These are phyloP conservation scores for Babjeviella inositovora DNA, from an alignment of 805 yeast species.

Conservation along the genomic window DNA sequence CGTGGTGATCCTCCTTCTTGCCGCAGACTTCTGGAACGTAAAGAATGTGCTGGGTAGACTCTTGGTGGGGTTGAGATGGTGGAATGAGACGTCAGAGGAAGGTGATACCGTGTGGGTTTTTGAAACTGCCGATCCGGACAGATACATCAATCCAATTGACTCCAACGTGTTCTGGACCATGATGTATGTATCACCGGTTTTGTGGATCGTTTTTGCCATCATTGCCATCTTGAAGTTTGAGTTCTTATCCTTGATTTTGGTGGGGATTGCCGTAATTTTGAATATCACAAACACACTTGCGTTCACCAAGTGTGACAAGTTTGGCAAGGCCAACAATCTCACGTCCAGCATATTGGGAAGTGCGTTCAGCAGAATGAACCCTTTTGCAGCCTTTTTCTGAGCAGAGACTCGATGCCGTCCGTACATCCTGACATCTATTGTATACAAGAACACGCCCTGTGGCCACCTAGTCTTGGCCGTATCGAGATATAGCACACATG, in stretches of 20 bases:
- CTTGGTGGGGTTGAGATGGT: slow-evolving; percentile 89
- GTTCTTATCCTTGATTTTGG: slow-evolving; percentile 47
- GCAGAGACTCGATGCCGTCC: too few species aligned
- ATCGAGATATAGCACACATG: too few species aligned
- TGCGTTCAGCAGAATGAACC: slow-evolving; percentile 29
- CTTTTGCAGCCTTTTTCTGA: slow-evolving; percentile 9
- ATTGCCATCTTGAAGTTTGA: slow-evolving; percentile 69
- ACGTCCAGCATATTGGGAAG: slow-evolving; percentile 42
- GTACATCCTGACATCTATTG: too few species aligned
- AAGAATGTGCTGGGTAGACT: slow-evolving; percentile 85
- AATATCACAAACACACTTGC: slow-evolving; percentile 80
- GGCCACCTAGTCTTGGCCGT: too few species aligned
- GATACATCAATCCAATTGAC: slow-evolving; percentile 79
- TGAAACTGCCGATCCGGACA: slow-evolving; percentile 63
- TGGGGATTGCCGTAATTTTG: slow-evolving; percentile 51
- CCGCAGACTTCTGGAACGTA: slow-evolving; percentile 89
- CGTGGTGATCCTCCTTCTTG: slow-evolving; percentile 52
- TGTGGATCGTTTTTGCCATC: slow-evolving; percentile 63
- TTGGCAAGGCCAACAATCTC: slow-evolving; percentile 64
- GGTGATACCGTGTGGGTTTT: slow-evolving; percentile 77
- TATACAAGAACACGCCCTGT: too few species aligned
- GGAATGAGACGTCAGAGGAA: slow-evolving; percentile 67
- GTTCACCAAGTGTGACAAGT: slow-evolving; percentile 83
- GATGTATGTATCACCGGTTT: slow-evolving; percentile 56
- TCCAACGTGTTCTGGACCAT: slow-evolving; percentile 80